These are phyloP conservation scores for Herpetomonas tarakana DNA, from an alignment of 208 protist species.

Conservation along the genomic window DNA sequence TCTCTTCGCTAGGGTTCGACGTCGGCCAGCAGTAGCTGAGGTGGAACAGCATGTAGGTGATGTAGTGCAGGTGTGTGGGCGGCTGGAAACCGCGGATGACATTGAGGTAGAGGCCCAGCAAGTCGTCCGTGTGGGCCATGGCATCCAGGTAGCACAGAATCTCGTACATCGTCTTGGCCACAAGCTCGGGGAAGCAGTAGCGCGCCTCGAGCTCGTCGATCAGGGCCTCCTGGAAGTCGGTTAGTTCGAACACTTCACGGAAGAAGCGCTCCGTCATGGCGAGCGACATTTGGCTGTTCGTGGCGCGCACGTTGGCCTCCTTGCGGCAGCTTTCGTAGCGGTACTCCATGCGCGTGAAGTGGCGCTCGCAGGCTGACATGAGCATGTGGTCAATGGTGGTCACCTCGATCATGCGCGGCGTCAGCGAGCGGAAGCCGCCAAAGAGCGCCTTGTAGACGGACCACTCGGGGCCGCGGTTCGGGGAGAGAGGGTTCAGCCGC, in stretches of 20 bases:
- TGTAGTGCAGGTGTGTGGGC: conserved; percentile 82
- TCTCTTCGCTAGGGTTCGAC: conserved; percentile 53
- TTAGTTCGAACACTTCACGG: conserved; percentile 71
- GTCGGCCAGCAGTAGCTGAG: conserved; percentile 85
- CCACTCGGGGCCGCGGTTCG: conserved; percentile 86
- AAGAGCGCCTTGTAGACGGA: conserved; percentile 75
- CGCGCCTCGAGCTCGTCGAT: conserved; percentile 83
- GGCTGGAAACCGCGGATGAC: conserved; percentile 81
- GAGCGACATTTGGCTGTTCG: conserved; percentile 61
- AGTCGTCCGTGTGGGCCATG: conserved; percentile 34
- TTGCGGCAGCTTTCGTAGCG: conserved; percentile 64
- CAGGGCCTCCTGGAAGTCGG: conserved; percentile 84
- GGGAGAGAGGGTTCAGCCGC: conserved; percentile 78
- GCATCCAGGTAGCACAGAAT: conserved; percentile 89
- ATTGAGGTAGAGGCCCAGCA: conserved; percentile 71
- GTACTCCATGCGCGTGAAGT: conserved; percentile 75
- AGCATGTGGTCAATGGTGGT: conserved; percentile 84
- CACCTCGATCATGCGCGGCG: conserved; percentile 79
- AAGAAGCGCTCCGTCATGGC: conserved; percentile 79
- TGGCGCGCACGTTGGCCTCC: conserved; percentile 53
- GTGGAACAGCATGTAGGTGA: conserved; percentile 75
- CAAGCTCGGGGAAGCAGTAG: conserved; percentile 83
- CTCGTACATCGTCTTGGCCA: conserved; percentile 87
- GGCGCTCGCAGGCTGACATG: conserved; percentile 63
- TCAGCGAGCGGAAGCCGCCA: conserved; percentile 67